phyloP scores from a whole-genome alignment of 441 rosid species.

The Populus hybrid region DNA sequence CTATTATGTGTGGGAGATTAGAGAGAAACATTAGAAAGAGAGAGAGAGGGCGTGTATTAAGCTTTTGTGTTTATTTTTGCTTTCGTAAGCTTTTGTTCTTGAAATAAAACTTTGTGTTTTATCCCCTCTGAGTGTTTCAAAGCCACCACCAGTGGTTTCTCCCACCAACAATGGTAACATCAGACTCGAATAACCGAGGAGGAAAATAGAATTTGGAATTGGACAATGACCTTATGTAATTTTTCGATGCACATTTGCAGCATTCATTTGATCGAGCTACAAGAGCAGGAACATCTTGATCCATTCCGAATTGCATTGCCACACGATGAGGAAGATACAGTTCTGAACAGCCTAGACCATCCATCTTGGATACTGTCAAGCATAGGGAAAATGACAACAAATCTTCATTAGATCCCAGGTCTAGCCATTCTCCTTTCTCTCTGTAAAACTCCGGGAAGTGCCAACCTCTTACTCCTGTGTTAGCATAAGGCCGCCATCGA shows the following conservation, averaged over 20 bases:
- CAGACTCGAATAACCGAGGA: slow-evolving; percentile 27
- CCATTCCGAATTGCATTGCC: slow-evolving; percentile 58
- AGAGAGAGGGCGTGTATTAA: no score
- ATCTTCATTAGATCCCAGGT: slow-evolving; percentile 26
- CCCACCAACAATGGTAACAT: no score
- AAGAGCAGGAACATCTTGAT: slow-evolving; percentile 46
- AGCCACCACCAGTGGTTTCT: no score
- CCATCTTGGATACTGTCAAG: slow-evolving; percentile 39
- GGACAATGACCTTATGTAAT: slow-evolving; percentile 27
- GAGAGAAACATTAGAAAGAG: no score
- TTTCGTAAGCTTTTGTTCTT: no score
- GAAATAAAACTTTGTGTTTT: no score
- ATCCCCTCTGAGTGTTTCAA: no score
- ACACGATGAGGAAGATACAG: slow-evolving; percentile 53
- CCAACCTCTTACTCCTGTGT: slow-evolving; percentile 14
- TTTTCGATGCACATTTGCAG: slow-evolving; percentile 28
- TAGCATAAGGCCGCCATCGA: slow-evolving; percentile 53
- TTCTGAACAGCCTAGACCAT: slow-evolving; percentile 35
- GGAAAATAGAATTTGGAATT: slow-evolving; percentile 37
- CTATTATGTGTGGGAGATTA: no score
- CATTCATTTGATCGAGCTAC: slow-evolving; percentile 7
- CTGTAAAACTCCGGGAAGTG: slow-evolving; percentile 27
- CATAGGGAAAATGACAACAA: slow-evolving; percentile 40
- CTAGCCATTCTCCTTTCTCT: slow-evolving; percentile 27
- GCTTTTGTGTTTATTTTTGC: no score